Evolutionary conservation across 2,329 filamentous ascomycete genomes (phyloP), one percentile per base, ranked within the genome.

Genomic region (Ceratocystis cacaofunesta): DNA sequence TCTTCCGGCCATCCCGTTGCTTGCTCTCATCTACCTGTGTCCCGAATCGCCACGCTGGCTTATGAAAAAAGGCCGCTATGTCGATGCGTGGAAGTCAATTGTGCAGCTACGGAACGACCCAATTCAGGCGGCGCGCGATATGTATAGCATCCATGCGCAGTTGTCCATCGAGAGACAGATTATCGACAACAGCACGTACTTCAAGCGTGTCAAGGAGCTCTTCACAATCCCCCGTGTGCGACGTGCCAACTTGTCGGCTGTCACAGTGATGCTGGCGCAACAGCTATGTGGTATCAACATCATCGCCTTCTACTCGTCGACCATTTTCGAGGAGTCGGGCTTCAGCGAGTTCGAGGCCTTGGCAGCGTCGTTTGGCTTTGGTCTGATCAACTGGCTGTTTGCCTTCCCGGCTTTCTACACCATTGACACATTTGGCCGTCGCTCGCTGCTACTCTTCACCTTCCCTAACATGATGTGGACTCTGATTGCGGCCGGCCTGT

Each of bases 41-140:
- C 84, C 84, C 0, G 84, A 87, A 70, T 85, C 82, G 1, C 84
- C 85, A 2, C 79, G 84, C 64, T 88, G 85, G 84, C 82, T 79
- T 65, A 81, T 88, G 72, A 85, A 85, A 71, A 86, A 85, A 70
- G 77, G 77, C 12, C 76, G 76, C 63, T 80, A 84, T 69, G 67
- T 68, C 2, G 74, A 82, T 60, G 85, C 85, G 1, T 86, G 80
- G 72, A 70, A 74, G 15, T 84, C 83, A 2, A 77, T 88, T 0
- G 73, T 79, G 15, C 76, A 76, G 6, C 77, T 88, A 4, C 78
- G 85, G 25, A 84, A 85, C 68, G 79, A 78, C 0, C 76, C 79
- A 1, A 70, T 88, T 1, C 83, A 85, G 70, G 84, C 84, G 5
- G 83, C 82, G 0, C 78, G 84, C 0, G 84, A 87, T 69, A 73